These are phyloP conservation scores for Immersiella caudata DNA, from an alignment of 495 filamentous ascomycete genomes.

Conservation along the genomic window DNA sequence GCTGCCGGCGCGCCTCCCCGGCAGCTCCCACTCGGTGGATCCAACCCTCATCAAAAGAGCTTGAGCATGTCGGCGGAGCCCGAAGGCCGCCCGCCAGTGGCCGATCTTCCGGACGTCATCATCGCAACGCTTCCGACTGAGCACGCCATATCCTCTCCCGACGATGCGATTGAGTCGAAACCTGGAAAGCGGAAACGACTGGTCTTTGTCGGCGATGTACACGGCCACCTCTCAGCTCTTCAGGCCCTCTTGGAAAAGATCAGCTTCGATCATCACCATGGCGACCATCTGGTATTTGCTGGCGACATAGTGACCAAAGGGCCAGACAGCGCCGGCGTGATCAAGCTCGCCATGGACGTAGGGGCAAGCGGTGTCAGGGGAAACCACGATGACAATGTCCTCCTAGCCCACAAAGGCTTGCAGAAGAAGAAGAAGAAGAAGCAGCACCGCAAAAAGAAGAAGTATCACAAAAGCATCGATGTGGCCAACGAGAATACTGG, in stretches of 20 bases:
- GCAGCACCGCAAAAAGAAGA: conserved; percentile 18
- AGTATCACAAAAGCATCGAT: conserved; percentile 14
- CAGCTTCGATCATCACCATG: conserved; percentile 55
- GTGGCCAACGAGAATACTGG: neutral
- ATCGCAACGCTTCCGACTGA: conserved; percentile 41
- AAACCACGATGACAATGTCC: conserved; percentile 88
- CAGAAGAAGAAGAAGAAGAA: conserved; percentile 21
- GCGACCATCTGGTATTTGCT: conserved; percentile 78
- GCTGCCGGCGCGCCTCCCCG: neutral
- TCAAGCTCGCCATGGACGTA: conserved; percentile 69
- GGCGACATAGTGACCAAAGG: conserved; percentile 91
- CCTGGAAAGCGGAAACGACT: conserved; percentile 43
- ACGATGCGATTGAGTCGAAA: neutral
- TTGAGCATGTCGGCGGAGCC: conserved; percentile 30
- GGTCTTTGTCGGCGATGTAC: conserved; percentile 85
- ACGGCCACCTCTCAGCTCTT: conserved; percentile 76
- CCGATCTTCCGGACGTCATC: conserved; percentile 19
- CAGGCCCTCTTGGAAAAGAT: conserved; percentile 67
- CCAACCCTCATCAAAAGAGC: conserved; percentile 16
- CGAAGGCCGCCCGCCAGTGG: conserved; percentile 34
- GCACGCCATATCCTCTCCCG: conserved; percentile 31
- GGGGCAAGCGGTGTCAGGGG: conserved; percentile 81
- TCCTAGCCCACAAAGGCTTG: conserved; percentile 38
- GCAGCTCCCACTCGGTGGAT: neutral
- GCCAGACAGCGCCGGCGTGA: conserved; percentile 77